These are phyloP conservation scores for Sclerotinia nivalis DNA, from an alignment of 2,329 filamentous ascomycete genomes.

Conservation along the genomic window DNA sequence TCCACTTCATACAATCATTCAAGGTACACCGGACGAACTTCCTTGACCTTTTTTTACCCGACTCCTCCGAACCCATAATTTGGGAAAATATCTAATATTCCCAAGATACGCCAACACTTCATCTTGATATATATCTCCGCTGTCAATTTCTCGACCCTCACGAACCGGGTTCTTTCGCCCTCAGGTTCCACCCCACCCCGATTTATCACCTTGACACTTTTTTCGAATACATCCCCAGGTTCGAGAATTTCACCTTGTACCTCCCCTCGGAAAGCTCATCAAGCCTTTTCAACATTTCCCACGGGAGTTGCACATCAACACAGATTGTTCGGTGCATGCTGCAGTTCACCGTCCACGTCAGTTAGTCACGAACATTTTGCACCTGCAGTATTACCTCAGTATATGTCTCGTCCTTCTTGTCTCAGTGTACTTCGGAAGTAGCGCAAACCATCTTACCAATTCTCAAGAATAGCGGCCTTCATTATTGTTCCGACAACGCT, in stretches of 20 bases:
- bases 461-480: slow-evolving; percentile 15
- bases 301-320: slow-evolving; percentile 33
- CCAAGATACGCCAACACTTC: slow-evolving; percentile 15
- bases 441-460: slow-evolving; percentile 24
- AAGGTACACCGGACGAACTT: slow-evolving; percentile 16
- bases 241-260: slow-evolving; percentile 19
- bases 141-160: slow-evolving; percentile 13
- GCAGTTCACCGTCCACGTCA: slow-evolving; percentile 36
- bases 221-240: slow-evolving; percentile 15
- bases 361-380: slow-evolving; percentile 34
- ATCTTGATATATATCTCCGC: slow-evolving; percentile 20
- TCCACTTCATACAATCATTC: slow-evolving; percentile 4
- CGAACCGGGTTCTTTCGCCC: slow-evolving; percentile 6
- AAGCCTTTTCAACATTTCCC: slow-evolving; percentile 20
- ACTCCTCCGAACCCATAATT: slow-evolving; percentile 13
- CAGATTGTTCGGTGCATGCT: slow-evolving; percentile 29
- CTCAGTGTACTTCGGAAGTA: slow-evolving; percentile 32
- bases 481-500: slow-evolving; percentile 20
- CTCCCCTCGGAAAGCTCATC: slow-evolving; percentile 13
- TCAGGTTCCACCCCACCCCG: slow-evolving; percentile 17
- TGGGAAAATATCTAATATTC: slow-evolving; percentile 14
- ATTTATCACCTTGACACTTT: slow-evolving; percentile 3
- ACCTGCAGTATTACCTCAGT: slow-evolving; percentile 40
- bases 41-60: slow-evolving; percentile 8
- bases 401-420: slow-evolving; percentile 33